These are phyloP conservation scores for Penicillium egyptiacum DNA, from an alignment of 495 filamentous ascomycete species.

Conservation along the genomic window DNA sequence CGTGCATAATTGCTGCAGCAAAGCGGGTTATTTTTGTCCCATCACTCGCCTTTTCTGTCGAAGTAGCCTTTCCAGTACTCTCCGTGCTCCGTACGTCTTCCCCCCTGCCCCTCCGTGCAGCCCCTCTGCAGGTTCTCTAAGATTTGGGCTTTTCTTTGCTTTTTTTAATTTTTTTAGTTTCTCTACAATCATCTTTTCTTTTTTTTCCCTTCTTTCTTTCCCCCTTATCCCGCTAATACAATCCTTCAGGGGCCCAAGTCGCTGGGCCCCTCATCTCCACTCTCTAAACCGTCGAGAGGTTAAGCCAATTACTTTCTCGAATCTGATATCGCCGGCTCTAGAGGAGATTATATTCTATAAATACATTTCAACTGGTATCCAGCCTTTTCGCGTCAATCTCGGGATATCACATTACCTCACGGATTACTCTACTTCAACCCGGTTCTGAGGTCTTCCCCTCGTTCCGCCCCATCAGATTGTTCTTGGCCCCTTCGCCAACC, in stretches of 20 bases:
- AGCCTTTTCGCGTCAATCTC: neutral
- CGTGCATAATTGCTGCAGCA: constrained; percentile 33
- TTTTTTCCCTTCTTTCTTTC: neutral
- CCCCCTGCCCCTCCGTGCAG: constrained; percentile 18
- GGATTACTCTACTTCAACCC: neutral
- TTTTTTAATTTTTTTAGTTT: constrained; percentile 3
- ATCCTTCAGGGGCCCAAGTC: constrained; percentile 16
- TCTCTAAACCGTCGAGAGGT: constrained; percentile 7
- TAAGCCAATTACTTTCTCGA: neutral
- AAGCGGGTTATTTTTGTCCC: constrained; percentile 32
- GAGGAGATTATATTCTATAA: constrained; percentile 20
- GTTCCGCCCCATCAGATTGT: neutral
- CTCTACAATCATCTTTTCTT: neutral
- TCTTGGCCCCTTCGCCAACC: constrained; percentile 1
- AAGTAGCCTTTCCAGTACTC: constrained; percentile 13
- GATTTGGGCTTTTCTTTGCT: constrained; percentile 8
- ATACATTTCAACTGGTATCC: constrained; percentile 16
- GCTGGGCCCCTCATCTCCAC: constrained; percentile 15
- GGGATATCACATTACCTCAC: neutral
- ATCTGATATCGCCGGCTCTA: neutral
- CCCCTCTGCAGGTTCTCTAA: constrained; percentile 20
- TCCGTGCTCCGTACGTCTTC: neutral
- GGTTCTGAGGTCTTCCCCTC: neutral
- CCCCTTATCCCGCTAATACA: constrained; percentile 3
- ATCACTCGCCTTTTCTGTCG: constrained; percentile 23